Conservation (phyloP, 2,329 filamentous ascomycete species). For the Aspergillus sergii region DNA sequence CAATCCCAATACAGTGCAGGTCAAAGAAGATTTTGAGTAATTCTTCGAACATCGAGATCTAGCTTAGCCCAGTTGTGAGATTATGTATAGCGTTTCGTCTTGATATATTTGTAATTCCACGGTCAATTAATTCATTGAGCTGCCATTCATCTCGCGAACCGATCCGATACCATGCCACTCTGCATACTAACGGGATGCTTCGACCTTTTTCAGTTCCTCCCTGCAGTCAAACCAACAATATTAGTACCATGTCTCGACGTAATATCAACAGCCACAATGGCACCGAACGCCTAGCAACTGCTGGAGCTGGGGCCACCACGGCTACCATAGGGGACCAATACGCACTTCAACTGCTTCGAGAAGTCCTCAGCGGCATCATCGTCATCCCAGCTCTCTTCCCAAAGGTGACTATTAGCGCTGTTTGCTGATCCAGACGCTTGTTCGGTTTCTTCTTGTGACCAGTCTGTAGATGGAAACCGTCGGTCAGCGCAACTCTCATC, state of each 20-base stretch:
- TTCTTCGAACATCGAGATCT: not conserved
- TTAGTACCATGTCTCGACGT: constrained; percentile 7
- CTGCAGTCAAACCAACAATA: constrained; percentile 20
- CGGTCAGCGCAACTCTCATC: constrained; percentile 13
- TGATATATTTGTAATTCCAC: constrained; percentile 6
- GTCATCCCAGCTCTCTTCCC: constrained; percentile 99
- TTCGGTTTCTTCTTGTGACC: constrained; percentile 89
- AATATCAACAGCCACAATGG: not conserved
- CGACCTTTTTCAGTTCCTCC: constrained; percentile 91
- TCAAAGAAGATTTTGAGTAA: not conserved
- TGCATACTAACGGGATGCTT: constrained; percentile 68
- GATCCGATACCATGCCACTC: constrained; percentile 4
- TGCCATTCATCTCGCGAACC: constrained; percentile 8
- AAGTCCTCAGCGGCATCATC: constrained; percentile 98
- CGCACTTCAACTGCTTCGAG: constrained; percentile 87
- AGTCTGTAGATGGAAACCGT: constrained; percentile 62
- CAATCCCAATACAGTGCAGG: not conserved
- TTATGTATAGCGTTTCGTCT: not conserved
- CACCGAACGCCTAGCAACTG: not conserved
- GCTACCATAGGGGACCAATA: constrained; percentile 22
- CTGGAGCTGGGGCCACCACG: not conserved
- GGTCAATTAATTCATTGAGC: not conserved
- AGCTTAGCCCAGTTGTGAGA: not conserved
- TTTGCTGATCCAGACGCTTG: constrained; percentile 52
- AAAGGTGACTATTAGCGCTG: constrained; percentile 76